Conservation (phyloP, 116 monocot species). For the Iris pallida region DNA sequence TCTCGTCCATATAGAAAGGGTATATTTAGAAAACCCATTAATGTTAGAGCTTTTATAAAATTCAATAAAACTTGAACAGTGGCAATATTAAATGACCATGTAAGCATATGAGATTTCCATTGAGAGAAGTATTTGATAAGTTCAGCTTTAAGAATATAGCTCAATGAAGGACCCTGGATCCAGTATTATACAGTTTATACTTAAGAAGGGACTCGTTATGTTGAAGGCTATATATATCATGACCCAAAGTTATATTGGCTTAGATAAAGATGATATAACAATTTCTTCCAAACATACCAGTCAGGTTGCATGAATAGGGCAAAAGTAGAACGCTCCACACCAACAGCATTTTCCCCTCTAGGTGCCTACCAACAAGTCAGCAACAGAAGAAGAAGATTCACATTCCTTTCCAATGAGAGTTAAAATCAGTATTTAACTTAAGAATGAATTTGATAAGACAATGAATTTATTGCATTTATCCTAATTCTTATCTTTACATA, state of each 20-base stretch:
- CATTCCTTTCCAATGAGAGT: too few species aligned
- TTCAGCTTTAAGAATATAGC: background rate
- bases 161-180: background rate
- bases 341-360: constrained; percentile 47
- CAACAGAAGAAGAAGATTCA: too few species aligned
- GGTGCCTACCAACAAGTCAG: constrained; percentile 49
- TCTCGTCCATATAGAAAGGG: too few species aligned
- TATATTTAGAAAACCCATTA: too few species aligned
- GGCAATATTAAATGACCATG: too few species aligned
- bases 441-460: too few species aligned
- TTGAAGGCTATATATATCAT: too few species aligned
- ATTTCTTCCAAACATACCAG: constrained; percentile 43
- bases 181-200: background rate
- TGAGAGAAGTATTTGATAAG: background rate
- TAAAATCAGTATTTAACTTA: too few species aligned
- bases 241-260: background rate
- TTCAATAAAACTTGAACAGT: too few species aligned
- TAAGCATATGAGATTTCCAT: background rate
- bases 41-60: too few species aligned
- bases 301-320: constrained; percentile 96
- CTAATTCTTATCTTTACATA: too few species aligned
- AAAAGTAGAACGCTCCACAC: constrained; percentile 81
- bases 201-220: background rate
- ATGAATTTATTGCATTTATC: too few species aligned
- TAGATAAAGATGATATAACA: background rate